Evolutionary conservation across 2,329 filamentous ascomycete genomes (phyloP), one percentile per base, ranked within the genome.

Genomic region (Decorospora gaudefroyi): DNA sequence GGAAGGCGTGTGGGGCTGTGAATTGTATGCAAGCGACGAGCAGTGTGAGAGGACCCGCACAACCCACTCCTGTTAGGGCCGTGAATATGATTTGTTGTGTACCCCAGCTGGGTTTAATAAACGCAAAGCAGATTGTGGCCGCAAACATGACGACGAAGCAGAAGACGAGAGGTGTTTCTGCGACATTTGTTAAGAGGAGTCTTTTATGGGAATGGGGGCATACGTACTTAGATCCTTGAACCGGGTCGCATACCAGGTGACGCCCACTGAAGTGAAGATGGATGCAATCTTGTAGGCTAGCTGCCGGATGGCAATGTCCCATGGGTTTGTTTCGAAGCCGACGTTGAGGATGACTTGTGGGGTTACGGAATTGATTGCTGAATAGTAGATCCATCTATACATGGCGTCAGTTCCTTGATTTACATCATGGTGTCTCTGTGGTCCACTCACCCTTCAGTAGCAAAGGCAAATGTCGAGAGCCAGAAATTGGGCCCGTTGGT

Each of bases 381-480:
- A 64, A 28, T 67, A 67, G 46, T 80, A 82, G 41, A 82, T 78
- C 78, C 78, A 82, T 10, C 47, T 43, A 9, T 17, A 10, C 26
- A 27, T 15, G 33, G n/a, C n/a, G n/a, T 42, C 10, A 42, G 31
- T 12, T 13, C n/a, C 7, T 16, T 5, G 16, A 12, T 33, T 4
- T 11, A 26, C 11, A 7, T 9, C 8, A 3, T 12, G 6, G 7
- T n/a, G 16, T 4, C 4, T 12, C 11, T 3, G 13, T n/a, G 10
- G 23, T 34, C 3, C 25, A 43, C 47, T 23, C 30, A 80, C 46
- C 79, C 79, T 62, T 82, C 79, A 22, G 81, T 76, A 3, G 76
- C 75, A 48, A 81, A 81, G 3, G 79, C 79, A 56, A 81, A 80
- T 7, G 77, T 73, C 2, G 78, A 74, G 3, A 81, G 72, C 6